Evolutionary conservation across 441 rosid species (phyloP).

Genomic region (Pelargonium myrrhifolium): DNA sequence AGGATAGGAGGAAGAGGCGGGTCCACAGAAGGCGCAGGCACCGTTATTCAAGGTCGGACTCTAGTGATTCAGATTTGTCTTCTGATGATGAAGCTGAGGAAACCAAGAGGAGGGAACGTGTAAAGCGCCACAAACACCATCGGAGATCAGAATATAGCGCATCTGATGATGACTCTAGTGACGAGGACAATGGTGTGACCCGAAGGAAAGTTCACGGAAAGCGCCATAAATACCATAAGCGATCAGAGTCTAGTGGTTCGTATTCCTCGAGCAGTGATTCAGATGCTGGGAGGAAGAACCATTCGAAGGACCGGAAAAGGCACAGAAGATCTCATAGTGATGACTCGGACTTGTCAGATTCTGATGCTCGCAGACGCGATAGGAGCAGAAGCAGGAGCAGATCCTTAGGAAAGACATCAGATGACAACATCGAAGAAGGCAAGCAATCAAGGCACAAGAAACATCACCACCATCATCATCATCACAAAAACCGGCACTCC

Average conservation of each 20-base stretch:
- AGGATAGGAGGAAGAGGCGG: constrained; percentile 40
- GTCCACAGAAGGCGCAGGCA: constrained; percentile 37
- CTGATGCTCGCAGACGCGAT: constrained; percentile 21
- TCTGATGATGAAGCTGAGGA: constrained; percentile 32
- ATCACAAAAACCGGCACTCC: neutral
- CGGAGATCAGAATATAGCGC: constrained; percentile 20
- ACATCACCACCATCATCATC: constrained; percentile 24
- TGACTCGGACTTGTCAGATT: constrained; percentile 26
- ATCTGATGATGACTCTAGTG: constrained; percentile 34
- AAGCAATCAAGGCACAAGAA: constrained; percentile 30
- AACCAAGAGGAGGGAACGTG: constrained; percentile 27
- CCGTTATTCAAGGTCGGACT: constrained; percentile 30
- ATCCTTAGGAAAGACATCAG: constrained; percentile 41
- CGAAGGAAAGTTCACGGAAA: constrained; percentile 29
- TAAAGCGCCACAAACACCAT: constrained; percentile 30
- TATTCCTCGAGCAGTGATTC: constrained; percentile 33
- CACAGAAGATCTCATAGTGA: constrained; percentile 18
- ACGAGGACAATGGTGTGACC: constrained; percentile 26
- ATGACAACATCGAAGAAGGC: constrained; percentile 34
- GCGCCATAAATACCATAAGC: constrained; percentile 29
- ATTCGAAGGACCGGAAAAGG: constrained; percentile 27
- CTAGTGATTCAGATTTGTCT: constrained; percentile 27
- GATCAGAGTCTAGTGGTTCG: constrained; percentile 27
- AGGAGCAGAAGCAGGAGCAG: constrained; percentile 16
- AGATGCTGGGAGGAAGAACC: constrained; percentile 24